Conservation (phyloP, 805 yeast genomes). For the Monosporozyma aerobia region DNA sequence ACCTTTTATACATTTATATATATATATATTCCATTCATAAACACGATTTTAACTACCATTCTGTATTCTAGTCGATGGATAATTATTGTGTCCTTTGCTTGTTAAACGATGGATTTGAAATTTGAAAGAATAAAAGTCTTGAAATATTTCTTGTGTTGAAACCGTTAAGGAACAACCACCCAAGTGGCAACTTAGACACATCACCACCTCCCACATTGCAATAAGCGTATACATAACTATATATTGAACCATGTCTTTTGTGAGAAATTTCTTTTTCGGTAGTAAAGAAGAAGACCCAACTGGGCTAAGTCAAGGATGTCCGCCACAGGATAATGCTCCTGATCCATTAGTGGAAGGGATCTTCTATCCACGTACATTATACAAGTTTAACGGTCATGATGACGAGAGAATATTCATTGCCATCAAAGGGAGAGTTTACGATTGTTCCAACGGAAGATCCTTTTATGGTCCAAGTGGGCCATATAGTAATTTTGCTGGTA, state of each 20-base stretch:
- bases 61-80: not conserved
- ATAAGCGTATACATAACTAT: not conserved
- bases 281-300: conserved; percentile 30
- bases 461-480: conserved; percentile 97
- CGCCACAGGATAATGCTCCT: conserved; percentile 7
- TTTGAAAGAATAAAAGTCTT: not conserved
- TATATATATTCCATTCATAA: not conserved
- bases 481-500: conserved; percentile 88
- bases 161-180: no score
- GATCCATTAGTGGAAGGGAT: conserved; percentile 36
- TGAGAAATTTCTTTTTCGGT: conserved; percentile 27
- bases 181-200: not conserved
- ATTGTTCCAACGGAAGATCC: conserved; percentile 66
- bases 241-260: conserved; percentile 26
- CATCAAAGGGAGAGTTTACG: conserved; percentile 79
- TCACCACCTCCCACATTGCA: not conserved
- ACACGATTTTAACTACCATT: not conserved
- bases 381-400: conserved; percentile 72
- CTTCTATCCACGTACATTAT: conserved; percentile 68
- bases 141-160: not conserved
- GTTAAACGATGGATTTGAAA: not conserved
- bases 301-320: conserved; percentile 17
- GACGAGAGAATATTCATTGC: conserved; percentile 76
- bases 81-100: not conserved
- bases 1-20: not conserved